A percentile compares a stretch with the other conserved stretches of the same genome.
phyloP scores from a whole-genome alignment of 441 rosid species.

The Syzygium syzygioides region DNA sequence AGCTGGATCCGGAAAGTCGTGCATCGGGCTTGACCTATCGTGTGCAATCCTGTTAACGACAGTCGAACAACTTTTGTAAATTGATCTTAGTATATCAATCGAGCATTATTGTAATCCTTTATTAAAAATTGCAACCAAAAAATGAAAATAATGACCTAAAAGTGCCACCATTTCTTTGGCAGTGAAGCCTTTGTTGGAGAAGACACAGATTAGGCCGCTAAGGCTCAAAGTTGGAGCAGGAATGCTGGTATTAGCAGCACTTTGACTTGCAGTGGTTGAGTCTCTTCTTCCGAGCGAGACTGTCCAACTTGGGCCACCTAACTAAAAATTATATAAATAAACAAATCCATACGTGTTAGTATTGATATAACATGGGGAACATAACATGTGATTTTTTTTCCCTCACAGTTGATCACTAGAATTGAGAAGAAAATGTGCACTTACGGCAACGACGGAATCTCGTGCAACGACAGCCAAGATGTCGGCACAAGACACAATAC shows the following conservation, averaged over 20 bases:
- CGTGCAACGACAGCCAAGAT: slow-evolving; percentile 3
- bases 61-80: not conserved
- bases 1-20: not conserved
- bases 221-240: slow-evolving; percentile 3
- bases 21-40: slow-evolving; percentile 9
- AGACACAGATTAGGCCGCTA: slow-evolving; percentile 1
- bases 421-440: not conserved
- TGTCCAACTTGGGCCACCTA: slow-evolving; percentile 6
- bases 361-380: not conserved
- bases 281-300: slow-evolving; percentile 10
- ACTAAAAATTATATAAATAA: not conserved
- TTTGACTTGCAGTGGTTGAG: slow-evolving; percentile 3
- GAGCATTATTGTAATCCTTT: not conserved
- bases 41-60: not conserved
- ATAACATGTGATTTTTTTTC: not conserved
- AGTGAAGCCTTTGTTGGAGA: slow-evolving; percentile 6
- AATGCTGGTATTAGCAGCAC: not conserved
- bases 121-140: not conserved
- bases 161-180: slow-evolving; percentile 13
- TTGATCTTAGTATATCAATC: not conserved
- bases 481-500: slow-evolving; percentile 6
- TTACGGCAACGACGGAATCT: slow-evolving; percentile 6
- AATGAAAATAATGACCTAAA: not conserved
- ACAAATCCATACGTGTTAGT: not conserved
- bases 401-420: not conserved